Conservation (phyloP, 148 eudicot genomes). For the Vaccinium darrowii region DNA sequence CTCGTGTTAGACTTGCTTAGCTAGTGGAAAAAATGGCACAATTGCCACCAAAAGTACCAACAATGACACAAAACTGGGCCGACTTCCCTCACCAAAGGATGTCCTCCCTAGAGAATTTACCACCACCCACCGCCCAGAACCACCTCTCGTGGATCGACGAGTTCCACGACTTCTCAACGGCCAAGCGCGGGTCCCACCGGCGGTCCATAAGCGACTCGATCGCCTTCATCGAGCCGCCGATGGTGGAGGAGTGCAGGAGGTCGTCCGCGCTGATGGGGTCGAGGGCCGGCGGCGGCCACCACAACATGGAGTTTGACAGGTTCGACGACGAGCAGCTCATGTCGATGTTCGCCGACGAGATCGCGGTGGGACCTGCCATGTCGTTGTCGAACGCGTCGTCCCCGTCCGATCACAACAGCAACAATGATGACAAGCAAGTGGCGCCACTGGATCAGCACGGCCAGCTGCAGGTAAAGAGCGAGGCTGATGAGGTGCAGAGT, state of each 20-base stretch:
- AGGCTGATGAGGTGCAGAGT: slow-evolving; percentile 51
- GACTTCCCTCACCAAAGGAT: slow-evolving; percentile 42
- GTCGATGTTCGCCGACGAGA: slow-evolving; percentile 72
- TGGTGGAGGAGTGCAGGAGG: slow-evolving; percentile 35
- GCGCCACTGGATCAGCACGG: slow-evolving; percentile 7
- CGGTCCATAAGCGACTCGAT: slow-evolving; percentile 65
- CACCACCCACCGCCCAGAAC: slow-evolving; percentile 9
- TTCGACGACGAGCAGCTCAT: slow-evolving; percentile 84
- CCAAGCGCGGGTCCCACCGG: slow-evolving; percentile 63
- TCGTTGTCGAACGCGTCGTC: slow-evolving; percentile 62
- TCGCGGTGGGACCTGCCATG: slow-evolving; percentile 30
- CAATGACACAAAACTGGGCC: slow-evolving; percentile 46
- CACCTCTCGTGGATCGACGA: slow-evolving; percentile 68
- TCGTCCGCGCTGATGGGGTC: slow-evolving; percentile 11
- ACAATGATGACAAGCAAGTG: slow-evolving; percentile 36
- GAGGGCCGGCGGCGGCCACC: neutral
- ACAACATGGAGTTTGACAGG: slow-evolving; percentile 42
- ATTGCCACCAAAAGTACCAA: slow-evolving; percentile 75
- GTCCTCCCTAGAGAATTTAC: slow-evolving; percentile 29
- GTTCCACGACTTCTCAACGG: slow-evolving; percentile 68
- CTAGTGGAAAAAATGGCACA: slow-evolving; percentile 54
- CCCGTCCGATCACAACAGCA: slow-evolving; percentile 69
- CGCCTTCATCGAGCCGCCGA: slow-evolving; percentile 52
- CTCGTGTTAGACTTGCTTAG: neutral
- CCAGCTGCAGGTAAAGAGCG: slow-evolving; percentile 16